These are phyloP conservation scores for Fusarium sp. DNA, from an alignment of 2,329 filamentous ascomycete genomes.

Conservation along the genomic window DNA sequence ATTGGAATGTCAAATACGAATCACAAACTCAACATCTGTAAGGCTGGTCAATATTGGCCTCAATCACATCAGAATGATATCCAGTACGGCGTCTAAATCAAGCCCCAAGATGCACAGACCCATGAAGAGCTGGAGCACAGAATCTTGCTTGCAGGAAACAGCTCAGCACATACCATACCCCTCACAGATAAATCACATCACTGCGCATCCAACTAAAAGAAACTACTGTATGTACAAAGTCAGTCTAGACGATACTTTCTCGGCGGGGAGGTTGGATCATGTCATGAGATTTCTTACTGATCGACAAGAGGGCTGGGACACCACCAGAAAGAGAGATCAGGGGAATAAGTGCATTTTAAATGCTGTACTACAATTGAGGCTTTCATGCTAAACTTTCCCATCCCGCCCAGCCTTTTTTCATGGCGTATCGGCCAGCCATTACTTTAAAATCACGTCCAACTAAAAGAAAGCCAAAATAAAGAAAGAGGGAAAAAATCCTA, in stretches of 20 bases:
- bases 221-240: slow-evolving; percentile 17
- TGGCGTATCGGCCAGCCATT: slow-evolving; percentile 24
- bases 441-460: background rate
- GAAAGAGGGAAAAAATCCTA: background rate
- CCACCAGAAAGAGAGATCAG: background rate
- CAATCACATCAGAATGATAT: slow-evolving; percentile 15
- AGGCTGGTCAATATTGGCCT: slow-evolving; percentile 13
- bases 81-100: slow-evolving; percentile 24
- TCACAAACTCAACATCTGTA: background rate
- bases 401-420: slow-evolving; percentile 22
- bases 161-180: slow-evolving; percentile 31
- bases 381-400: background rate
- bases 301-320: slow-evolving; percentile 19
- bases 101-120: slow-evolving; percentile 28
- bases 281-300: slow-evolving; percentile 13
- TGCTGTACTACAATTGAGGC: slow-evolving; percentile 15
- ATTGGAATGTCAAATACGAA: too few relatives aligned
- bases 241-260: slow-evolving; percentile 17
- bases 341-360: slow-evolving; percentile 13
- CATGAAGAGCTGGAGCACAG: background rate
- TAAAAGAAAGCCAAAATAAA: background rate
- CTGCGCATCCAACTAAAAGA: slow-evolving; percentile 29
- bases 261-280: slow-evolving; percentile 16
- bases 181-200: slow-evolving; percentile 39
- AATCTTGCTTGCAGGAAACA: slow-evolving; percentile 33